Conservation (phyloP, 2,329 filamentous ascomycete species). For the Apiospora saccharicola region DNA sequence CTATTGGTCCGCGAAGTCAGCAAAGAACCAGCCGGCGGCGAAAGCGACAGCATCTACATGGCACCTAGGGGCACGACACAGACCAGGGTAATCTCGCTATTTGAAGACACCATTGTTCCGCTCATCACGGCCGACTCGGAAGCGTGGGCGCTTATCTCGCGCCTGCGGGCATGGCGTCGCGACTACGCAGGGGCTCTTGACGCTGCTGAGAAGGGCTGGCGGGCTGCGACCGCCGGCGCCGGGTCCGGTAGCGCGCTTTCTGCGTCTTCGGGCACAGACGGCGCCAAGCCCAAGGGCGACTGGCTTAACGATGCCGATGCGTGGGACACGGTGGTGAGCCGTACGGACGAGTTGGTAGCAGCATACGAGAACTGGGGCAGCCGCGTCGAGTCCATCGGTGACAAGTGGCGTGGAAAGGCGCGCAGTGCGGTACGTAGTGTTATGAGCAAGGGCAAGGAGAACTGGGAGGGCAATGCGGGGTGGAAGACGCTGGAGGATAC, state of each 20-base stretch:
- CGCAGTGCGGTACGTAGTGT: conserved; percentile 84
- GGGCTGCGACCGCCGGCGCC: conserved; percentile 68
- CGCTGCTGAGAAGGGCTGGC: conserved; percentile 89
- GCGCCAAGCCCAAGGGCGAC: conserved; percentile 31
- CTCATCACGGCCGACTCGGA: conserved; percentile 82
- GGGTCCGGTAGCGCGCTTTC: conserved; percentile 51
- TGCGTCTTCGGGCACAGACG: conserved; percentile 47
- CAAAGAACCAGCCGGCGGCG: conserved; percentile 40
- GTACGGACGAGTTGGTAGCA: conserved; percentile 83
- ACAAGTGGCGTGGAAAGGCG: conserved; percentile 88
- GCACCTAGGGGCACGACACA: conserved; percentile 66
- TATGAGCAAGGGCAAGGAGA: conserved; percentile 80
- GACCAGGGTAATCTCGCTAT: conserved; percentile 70
- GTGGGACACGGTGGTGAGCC: conserved; percentile 77
- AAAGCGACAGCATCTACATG: conserved; percentile 43
- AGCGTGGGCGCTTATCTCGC: conserved; percentile 79
- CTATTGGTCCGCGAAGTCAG: conserved; percentile 75
- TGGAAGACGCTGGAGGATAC: conserved; percentile 68
- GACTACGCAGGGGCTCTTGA: conserved; percentile 78
- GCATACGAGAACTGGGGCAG: conserved; percentile 82
- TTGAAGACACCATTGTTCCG: conserved; percentile 79
- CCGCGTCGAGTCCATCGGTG: conserved; percentile 71
- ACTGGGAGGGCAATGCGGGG: conserved; percentile 79
- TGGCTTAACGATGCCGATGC: conserved; percentile 67
- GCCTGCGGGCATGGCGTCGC: conserved; percentile 75